Conservation (phyloP, 164 flowering plant species). For the Aristolochia contorta region DNA sequence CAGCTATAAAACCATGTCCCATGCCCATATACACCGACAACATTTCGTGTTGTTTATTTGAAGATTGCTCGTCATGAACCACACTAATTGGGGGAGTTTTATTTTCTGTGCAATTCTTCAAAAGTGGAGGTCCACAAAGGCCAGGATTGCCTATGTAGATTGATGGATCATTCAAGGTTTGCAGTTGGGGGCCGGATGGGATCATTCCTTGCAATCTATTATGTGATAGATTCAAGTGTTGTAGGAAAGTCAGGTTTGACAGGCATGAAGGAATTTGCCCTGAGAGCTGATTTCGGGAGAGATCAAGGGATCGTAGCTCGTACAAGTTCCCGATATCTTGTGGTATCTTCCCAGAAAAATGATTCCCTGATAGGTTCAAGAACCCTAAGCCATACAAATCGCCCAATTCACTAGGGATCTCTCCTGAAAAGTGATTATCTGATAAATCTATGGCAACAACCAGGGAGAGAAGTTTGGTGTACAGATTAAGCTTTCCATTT, state of each 20-base stretch:
- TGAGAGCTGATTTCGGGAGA: background rate
- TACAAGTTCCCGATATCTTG: too few species aligned
- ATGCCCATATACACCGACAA: conserved; percentile 7
- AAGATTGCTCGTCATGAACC: background rate
- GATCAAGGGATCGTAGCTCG: conserved; percentile 7
- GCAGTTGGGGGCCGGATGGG: conserved; percentile 7
- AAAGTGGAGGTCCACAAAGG: conserved; percentile 12
- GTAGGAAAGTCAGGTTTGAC: background rate
- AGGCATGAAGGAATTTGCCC: conserved; percentile 1
- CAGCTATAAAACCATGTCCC: conserved; percentile 9
- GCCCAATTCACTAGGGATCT: too few species aligned
- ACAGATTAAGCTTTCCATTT: too few species aligned
- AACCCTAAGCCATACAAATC: too few species aligned
- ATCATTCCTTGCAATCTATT: conserved; percentile 7
- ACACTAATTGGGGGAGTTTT: background rate
- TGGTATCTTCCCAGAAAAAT: too few species aligned
- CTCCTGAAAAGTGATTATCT: too few species aligned
- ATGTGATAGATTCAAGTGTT: conserved; percentile 6
- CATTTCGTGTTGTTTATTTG: background rate
- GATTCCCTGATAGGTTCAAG: too few species aligned
- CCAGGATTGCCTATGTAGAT: conserved; percentile 3
- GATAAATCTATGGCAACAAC: too few species aligned
- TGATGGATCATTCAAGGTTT: background rate
- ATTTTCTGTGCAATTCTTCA: background rate
- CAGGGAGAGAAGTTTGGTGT: too few species aligned